A percentile compares a stretch with the other conserved stretches of the same genome.
phyloP scores from a whole-genome alignment of 805 yeast species.

The Alloascoidea africana region DNA sequence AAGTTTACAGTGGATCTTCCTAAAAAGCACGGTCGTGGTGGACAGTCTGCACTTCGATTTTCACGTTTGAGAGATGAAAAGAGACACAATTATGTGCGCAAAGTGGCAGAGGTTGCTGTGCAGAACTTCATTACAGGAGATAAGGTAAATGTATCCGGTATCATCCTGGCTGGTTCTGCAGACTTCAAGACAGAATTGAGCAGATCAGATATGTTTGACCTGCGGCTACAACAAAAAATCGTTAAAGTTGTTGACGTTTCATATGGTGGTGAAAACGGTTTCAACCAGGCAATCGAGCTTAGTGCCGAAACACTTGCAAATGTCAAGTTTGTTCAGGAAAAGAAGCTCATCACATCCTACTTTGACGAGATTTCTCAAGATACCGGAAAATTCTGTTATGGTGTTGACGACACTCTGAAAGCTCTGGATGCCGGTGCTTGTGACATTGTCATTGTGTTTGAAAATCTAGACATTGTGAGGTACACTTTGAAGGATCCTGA shows the following conservation, averaged over 20 bases:
- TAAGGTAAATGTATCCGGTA: conserved; percentile 86
- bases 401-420: conserved; percentile 91
- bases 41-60: conserved; percentile 99
- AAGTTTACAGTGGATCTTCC: conserved; percentile 96
- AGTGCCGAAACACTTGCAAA: conserved; percentile 94
- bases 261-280: conserved; percentile 98
- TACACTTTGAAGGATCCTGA: conserved; percentile 74
- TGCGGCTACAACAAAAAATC: conserved; percentile 74
- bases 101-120: conserved; percentile 96
- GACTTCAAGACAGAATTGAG: conserved; percentile 94
- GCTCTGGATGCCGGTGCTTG: conserved; percentile 95
- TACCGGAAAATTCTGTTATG: conserved; percentile 94
- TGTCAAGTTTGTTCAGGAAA: conserved; percentile 96
- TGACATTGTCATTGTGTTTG: conserved; percentile 84
- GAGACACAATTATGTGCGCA: conserved; percentile 96
- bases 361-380: conserved; percentile 97
- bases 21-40: conserved; percentile 99
- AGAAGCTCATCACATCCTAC: conserved; percentile 81
- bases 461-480: conserved; percentile 76
- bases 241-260: conserved; percentile 92
- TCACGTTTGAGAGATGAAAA: conserved; percentile 97
- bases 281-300: conserved; percentile 96
- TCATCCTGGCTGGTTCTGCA: conserved; percentile 96
- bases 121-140: conserved; percentile 93
- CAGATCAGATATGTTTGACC: conserved; percentile 86